Conservation (phyloP, 768 basidiomycete genomes). For the Suillus fuscotomentosus region DNA sequence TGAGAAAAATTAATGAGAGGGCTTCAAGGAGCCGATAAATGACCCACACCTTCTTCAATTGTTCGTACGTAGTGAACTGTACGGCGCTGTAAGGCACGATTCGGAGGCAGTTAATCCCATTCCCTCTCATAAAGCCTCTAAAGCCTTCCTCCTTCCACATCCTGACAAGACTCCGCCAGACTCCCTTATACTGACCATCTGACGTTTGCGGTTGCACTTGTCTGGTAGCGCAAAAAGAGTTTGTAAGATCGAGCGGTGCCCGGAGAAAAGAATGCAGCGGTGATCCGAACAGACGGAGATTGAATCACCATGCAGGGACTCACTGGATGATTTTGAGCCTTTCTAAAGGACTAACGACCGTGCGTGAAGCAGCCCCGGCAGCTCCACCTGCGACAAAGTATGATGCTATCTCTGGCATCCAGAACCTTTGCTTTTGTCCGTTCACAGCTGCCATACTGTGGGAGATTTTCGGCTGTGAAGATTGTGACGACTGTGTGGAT, state of each 20-base stretch:
- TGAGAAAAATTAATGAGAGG: constrained; percentile 28
- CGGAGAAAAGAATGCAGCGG: neutral
- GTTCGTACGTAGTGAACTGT: constrained; percentile 88
- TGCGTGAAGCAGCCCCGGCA: constrained; percentile 72
- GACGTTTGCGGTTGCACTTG: constrained; percentile 82
- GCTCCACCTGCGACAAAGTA: constrained; percentile 57
- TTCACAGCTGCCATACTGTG: constrained; percentile 23
- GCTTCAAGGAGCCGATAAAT: neutral
- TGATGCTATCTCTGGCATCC: constrained; percentile 32
- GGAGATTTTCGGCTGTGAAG: constrained; percentile 9
- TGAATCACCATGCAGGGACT: constrained; percentile 28
- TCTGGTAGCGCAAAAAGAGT: constrained; percentile 37
- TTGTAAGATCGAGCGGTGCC: constrained; percentile 4
- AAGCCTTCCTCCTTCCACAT: constrained; percentile 95
- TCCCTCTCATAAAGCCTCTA: constrained; percentile 91
- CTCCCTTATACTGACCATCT: constrained; percentile 74
- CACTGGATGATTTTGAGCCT: constrained; percentile 96
- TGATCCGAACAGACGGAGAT: constrained; percentile 1
- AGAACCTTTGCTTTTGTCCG: constrained; percentile 28
- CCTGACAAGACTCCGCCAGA: constrained; percentile 77
- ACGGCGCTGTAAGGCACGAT: constrained; percentile 94
- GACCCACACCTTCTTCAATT: constrained; percentile 72
- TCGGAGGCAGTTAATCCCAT: constrained; percentile 86
- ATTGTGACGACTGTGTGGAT: constrained; percentile 9
- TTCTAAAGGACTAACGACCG: constrained; percentile 90